phyloP scores from a whole-genome alignment of 192 early-diverging fungal species.

The Backusella tarrabulga region DNA sequence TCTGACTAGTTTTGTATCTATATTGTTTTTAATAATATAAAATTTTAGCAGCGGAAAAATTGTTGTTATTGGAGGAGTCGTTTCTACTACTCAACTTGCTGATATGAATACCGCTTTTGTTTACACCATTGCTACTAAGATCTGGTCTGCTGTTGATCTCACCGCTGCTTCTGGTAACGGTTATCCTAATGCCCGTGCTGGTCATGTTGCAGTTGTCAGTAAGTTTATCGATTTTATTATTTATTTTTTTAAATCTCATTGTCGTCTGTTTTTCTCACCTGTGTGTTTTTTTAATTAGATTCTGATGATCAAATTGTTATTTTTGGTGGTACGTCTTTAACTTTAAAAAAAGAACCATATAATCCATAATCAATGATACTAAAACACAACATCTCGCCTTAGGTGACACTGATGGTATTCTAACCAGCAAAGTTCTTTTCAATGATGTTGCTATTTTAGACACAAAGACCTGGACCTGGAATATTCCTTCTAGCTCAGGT shows the following conservation, averaged over 20 bases:
- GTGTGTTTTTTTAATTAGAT: constrained; percentile 2
- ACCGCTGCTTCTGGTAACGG: background rate
- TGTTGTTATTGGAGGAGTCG: constrained; percentile 30
- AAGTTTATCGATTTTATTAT: constrained; percentile 14
- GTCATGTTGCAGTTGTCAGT: constrained; percentile 30
- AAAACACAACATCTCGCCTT: background rate
- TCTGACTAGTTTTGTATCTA: background rate
- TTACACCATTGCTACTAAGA: constrained; percentile 19
- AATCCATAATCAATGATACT: background rate
- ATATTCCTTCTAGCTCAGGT: constrained; percentile 4
- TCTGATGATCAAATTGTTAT: constrained; percentile 25
- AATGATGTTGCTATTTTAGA: constrained; percentile 24
- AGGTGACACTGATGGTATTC: constrained; percentile 17
- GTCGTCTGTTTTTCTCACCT: too few relatives aligned
- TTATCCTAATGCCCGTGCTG: constrained; percentile 2
- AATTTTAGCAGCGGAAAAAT: constrained; percentile 24
- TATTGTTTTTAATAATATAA: background rate
- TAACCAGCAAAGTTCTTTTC: constrained; percentile 3
- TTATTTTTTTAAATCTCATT: too few relatives aligned
- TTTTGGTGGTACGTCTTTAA: constrained; percentile 29
- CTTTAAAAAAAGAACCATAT: background rate
- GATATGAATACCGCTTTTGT: constrained; percentile 10
- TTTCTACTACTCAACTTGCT: background rate
- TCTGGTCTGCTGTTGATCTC: background rate
- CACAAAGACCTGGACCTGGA: constrained; percentile 33